Evolutionary conservation across 2,329 filamentous ascomycete species (phyloP).

Genomic region (Colletotrichum paranaense): DNA sequence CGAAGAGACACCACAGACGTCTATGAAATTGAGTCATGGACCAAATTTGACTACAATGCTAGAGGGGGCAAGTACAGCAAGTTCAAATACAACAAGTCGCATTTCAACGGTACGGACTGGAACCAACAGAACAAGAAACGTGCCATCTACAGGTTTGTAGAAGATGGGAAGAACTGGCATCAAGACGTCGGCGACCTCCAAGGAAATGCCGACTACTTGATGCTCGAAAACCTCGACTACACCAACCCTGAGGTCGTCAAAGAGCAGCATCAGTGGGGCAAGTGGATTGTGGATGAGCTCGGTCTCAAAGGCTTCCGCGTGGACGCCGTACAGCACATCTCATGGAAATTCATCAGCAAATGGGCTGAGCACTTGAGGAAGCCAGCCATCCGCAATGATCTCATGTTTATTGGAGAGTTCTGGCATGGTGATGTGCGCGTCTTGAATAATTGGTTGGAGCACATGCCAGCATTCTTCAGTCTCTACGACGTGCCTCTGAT

Average conservation of each 20-base stretch:
- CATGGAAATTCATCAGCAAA: slow-evolving; percentile 32
- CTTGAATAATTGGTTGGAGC: slow-evolving; percentile 25
- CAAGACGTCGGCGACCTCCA: slow-evolving; percentile 30
- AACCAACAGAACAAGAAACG: slow-evolving; percentile 30
- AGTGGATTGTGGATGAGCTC: slow-evolving; percentile 30
- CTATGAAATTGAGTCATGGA: slow-evolving; percentile 34
- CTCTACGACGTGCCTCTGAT: slow-evolving; percentile 32
- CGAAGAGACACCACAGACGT: slow-evolving; percentile 25
- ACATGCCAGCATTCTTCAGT: slow-evolving; percentile 30
- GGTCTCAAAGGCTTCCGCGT: slow-evolving; percentile 23
- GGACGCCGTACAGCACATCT: slow-evolving; percentile 35
- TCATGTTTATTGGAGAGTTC: slow-evolving; percentile 30
- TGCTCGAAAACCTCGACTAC: slow-evolving; percentile 34
- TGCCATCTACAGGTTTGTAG: slow-evolving; percentile 29
- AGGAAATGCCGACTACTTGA: slow-evolving; percentile 32
- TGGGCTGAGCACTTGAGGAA: slow-evolving; percentile 24
- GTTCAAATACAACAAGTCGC: slow-evolving; percentile 31
- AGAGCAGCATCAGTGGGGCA: slow-evolving; percentile 29
- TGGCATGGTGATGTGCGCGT: slow-evolving; percentile 32
- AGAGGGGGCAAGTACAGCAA: slow-evolving; percentile 32
- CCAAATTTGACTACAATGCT: slow-evolving; percentile 24
- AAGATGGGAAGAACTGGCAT: slow-evolving; percentile 33
- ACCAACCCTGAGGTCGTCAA: slow-evolving; percentile 29
- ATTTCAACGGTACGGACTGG: slow-evolving; percentile 35
- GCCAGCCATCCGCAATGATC: slow-evolving; percentile 1